Percentiles rank a stretch among this genome's conserved stretches.
These are phyloP conservation scores for Clitopilus hobsonii DNA, from an alignment of 768 basidiomycete species.

Conservation along the genomic window DNA sequence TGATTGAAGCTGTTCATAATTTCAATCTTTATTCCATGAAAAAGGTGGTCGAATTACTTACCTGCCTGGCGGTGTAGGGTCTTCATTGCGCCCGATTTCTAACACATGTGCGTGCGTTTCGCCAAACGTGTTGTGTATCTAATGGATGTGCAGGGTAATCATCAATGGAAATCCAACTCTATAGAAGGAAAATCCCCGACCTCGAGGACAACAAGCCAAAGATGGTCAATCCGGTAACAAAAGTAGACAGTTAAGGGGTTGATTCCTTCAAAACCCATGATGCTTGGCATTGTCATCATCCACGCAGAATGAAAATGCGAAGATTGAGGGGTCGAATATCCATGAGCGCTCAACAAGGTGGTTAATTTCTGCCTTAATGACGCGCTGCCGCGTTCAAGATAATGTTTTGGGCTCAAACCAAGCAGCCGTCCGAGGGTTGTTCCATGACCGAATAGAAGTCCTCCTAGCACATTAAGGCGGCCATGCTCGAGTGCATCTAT, in stretches of 20 bases:
- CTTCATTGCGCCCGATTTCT: slow-evolving; percentile 39
- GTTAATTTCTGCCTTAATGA: slow-evolving; percentile 28
- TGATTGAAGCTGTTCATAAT: slow-evolving; percentile 41
- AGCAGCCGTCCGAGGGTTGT: slow-evolving; percentile 36
- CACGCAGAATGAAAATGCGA: slow-evolving; percentile 45
- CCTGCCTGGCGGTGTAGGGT: slow-evolving; percentile 25
- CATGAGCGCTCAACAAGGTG: slow-evolving; percentile 25
- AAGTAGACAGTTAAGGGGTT: slow-evolving; percentile 71
- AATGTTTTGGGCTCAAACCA: slow-evolving; percentile 40
- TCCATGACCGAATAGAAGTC: slow-evolving; percentile 55
- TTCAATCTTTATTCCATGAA: not conserved
- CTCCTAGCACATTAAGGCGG: slow-evolving; percentile 39
- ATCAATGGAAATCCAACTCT: not conserved
- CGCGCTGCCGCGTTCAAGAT: slow-evolving; percentile 26
- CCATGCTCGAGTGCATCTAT: slow-evolving; percentile 46
- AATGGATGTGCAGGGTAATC: not conserved
- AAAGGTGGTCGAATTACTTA: slow-evolving; percentile 15
- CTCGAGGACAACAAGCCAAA: slow-evolving; percentile 52
- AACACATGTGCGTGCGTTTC: slow-evolving; percentile 62
- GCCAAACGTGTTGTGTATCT: slow-evolving; percentile 75
- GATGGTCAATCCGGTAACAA: slow-evolving; percentile 37
- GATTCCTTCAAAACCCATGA: slow-evolving; percentile 62
- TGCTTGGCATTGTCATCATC: slow-evolving; percentile 74
- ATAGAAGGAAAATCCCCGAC: slow-evolving; percentile 24
- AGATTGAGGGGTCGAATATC: slow-evolving; percentile 13